These are phyloP conservation scores for Marsdenia floribunda DNA, from an alignment of 257 asterid species.

Conservation along the genomic window DNA sequence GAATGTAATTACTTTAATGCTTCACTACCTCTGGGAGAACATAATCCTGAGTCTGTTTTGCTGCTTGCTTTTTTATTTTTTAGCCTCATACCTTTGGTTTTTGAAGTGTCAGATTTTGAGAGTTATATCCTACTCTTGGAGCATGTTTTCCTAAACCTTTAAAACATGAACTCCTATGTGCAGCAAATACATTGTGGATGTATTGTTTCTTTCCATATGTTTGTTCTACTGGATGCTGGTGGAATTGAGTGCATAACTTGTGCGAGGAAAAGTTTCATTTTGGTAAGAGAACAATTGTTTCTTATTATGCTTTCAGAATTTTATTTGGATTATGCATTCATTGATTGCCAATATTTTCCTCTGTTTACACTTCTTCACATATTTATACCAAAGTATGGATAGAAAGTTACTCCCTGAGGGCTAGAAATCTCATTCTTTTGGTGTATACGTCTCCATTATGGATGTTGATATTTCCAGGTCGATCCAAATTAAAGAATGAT, in stretches of 20 bases:
- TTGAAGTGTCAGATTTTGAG: background rate
- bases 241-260: conserved; percentile 96
- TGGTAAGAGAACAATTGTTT: conserved; percentile 45
- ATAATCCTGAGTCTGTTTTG: background rate
- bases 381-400: background rate
- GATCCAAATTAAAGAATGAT: background rate
- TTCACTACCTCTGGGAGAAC: background rate
- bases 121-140: background rate
- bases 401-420: background rate
- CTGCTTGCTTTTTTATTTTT: background rate
- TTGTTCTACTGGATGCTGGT: conserved; percentile 96
- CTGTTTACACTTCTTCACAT: background rate
- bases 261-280: conserved; percentile 79
- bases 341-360: background rate
- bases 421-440: background rate
- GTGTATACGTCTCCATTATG: background rate
- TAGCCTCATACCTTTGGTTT: background rate
- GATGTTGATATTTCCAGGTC: background rate
- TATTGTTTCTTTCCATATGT: conserved; percentile 96
- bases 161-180: conserved; percentile 29
- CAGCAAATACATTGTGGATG: conserved; percentile 99
- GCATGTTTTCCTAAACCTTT: conserved; percentile 11
- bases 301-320: background rate
- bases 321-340: background rate
- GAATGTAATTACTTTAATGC: background rate